Percentiles rank a stretch among this genome's conserved stretches.
Conservation (phyloP, 148 eudicot species). For the Mesembryanthemum crystallinum region DNA sequence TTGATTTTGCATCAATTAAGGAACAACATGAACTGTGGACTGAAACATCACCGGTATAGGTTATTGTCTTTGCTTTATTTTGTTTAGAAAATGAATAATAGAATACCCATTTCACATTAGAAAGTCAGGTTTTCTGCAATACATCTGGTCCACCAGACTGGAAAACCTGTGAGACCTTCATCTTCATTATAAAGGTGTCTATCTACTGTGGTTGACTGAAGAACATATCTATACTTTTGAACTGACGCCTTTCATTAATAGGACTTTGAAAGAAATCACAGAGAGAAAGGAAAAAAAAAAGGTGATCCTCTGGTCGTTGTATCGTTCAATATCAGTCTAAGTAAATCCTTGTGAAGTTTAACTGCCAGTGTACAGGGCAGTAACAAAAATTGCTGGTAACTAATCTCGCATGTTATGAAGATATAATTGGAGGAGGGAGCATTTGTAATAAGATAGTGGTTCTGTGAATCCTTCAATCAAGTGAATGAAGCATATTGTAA, state of each 20-base stretch:
- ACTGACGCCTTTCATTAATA: too few species aligned
- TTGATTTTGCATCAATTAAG: neutral
- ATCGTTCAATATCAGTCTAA: neutral
- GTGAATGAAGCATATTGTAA: neutral
- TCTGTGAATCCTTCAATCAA: neutral
- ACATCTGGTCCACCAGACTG: neutral
- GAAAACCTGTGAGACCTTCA: neutral
- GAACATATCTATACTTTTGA: neutral
- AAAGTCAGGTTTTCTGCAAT: neutral
- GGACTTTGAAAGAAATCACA: neutral
- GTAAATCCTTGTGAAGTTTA: neutral
- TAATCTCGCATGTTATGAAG: neutral
- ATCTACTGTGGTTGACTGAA: neutral
- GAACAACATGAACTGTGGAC: neutral
- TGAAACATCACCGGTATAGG: neutral
- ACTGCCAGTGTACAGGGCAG: neutral
- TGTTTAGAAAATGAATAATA: neutral
- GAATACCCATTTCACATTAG: neutral
- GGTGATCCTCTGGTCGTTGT: neutral
- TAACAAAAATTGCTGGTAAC: neutral
- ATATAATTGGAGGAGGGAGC: too few species aligned
- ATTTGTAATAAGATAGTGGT: neutral
- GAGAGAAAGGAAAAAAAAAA: too few species aligned
- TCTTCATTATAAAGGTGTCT: neutral
- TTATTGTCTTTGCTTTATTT: neutral